Conservation (phyloP, 495 filamentous ascomycete genomes). For the Jackrogersella multiformis region DNA sequence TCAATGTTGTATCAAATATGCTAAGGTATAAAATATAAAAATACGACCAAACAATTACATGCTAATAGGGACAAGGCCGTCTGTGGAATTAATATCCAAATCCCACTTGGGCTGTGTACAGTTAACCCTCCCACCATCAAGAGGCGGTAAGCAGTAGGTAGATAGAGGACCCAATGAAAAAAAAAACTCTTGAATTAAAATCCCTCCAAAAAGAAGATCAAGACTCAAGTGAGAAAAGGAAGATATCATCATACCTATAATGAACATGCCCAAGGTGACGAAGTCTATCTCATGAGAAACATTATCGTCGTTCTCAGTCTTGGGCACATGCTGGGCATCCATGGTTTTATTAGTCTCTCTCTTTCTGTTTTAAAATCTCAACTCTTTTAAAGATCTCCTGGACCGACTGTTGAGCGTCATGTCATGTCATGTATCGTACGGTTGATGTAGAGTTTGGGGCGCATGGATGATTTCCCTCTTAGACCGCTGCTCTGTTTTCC, state of each 20-base stretch:
- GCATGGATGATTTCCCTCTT: slow-evolving; percentile 21
- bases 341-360: slow-evolving; percentile 24
- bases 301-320: slow-evolving; percentile 20
- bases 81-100: no score
- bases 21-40: no score
- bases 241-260: slow-evolving; percentile 79
- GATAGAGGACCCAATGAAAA: slow-evolving; percentile 13
- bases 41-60: background rate
- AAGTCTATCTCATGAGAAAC: slow-evolving; percentile 70
- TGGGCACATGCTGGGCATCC: slow-evolving; percentile 34
- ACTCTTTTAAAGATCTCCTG: slow-evolving; percentile 17
- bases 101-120: slow-evolving; percentile 20
- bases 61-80: no score
- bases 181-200: background rate
- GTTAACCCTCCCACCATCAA: slow-evolving; percentile 2
- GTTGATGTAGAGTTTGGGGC: slow-evolving; percentile 21
- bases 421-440: slow-evolving; percentile 36
- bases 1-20: background rate
- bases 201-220: background rate
- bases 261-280: slow-evolving; percentile 94
- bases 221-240: background rate
- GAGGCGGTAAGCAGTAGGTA: background rate
- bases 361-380: slow-evolving; percentile 12
- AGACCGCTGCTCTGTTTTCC: slow-evolving; percentile 33
- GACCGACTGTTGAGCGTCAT: slow-evolving; percentile 20